Evolutionary conservation across 1,139 yeast genomes (phyloP).

Genomic region (Blastobotrys capitulatus): DNA sequence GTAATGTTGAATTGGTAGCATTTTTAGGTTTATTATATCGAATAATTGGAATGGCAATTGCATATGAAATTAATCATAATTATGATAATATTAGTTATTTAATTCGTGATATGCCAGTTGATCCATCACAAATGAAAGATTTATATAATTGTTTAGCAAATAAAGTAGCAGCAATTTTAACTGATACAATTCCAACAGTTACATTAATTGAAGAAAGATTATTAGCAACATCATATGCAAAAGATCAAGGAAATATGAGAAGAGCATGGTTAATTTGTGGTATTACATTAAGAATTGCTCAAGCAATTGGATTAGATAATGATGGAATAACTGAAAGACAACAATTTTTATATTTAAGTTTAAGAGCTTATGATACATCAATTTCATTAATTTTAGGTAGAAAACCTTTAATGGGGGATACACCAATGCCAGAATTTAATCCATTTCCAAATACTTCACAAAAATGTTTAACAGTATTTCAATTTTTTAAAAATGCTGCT

Average conservation of each 20-base stretch:
- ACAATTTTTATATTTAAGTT: neutral
- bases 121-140: neutral
- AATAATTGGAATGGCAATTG: neutral
- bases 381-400: neutral
- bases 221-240: neutral
- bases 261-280: constrained; percentile 1
- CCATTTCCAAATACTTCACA: neutral
- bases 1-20: neutral
- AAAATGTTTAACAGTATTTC: neutral
- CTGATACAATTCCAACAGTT: neutral
- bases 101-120: neutral
- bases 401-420: neutral
- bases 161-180: neutral
- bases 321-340: neutral
- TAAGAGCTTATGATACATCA: neutral
- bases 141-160: neutral
- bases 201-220: neutral
- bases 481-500: neutral
- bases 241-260: constrained; percentile 1
- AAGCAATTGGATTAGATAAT: neutral
- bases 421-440: neutral
- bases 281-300: neutral
- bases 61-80: neutral
- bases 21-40: constrained; percentile 1
- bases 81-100: neutral